Percentiles rank a stretch among this genome's conserved stretches.
Conservation (phyloP, 2,329 filamentous ascomycete species). For the Cladophialophora exuberans region DNA sequence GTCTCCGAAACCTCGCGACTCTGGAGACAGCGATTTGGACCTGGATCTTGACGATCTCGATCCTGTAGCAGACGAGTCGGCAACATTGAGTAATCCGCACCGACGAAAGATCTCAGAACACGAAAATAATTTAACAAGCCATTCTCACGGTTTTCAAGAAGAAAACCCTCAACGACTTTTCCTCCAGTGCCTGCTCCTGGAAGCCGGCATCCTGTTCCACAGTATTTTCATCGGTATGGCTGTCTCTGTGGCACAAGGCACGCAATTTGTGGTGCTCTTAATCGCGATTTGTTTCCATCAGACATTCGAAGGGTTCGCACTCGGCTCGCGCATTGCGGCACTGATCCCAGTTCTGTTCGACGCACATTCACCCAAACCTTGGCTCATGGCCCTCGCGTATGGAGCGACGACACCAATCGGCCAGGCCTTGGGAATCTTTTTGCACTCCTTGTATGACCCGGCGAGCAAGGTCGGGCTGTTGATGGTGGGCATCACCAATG, state of each 20-base stretch:
- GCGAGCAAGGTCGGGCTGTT: constrained; percentile 74
- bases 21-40: constrained; percentile 53
- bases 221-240: constrained; percentile 88
- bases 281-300: constrained; percentile 84
- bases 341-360: constrained; percentile 69
- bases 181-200: constrained; percentile 76
- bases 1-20: constrained; percentile 21
- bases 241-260: constrained; percentile 77
- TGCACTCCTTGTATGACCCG: constrained; percentile 81
- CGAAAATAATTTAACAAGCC: constrained; percentile 15
- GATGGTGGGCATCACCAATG: constrained; percentile 86
- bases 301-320: constrained; percentile 84
- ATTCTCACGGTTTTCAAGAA: constrained; percentile 26
- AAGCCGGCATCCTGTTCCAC: constrained; percentile 84
- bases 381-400: constrained; percentile 67
- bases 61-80: constrained; percentile 47
- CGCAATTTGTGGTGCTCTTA: constrained; percentile 77
- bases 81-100: constrained; percentile 34
- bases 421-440: constrained; percentile 76
- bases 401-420: constrained; percentile 77
- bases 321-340: constrained; percentile 82
- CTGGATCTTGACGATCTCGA: constrained; percentile 46
- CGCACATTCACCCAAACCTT: constrained; percentile 72
- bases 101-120: constrained; percentile 30
- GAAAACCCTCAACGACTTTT: constrained; percentile 68